Percentiles rank a stretch among this genome's conserved stretches.
These are phyloP conservation scores for Wickerhamiella lipophila DNA, from an alignment of 805 yeast species.

Conservation along the genomic window DNA sequence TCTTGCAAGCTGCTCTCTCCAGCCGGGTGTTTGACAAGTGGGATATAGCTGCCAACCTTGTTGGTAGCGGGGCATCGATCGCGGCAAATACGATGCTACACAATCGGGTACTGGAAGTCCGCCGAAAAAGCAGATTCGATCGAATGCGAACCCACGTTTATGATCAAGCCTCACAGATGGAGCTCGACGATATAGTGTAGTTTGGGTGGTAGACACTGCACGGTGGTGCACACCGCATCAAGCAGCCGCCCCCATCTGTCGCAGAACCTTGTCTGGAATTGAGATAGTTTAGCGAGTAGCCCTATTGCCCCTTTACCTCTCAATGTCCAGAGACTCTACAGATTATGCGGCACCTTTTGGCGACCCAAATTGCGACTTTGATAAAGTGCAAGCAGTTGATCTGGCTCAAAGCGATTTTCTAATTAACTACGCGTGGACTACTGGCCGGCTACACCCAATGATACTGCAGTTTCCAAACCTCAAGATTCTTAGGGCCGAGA, in stretches of 20 bases:
- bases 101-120: constrained; percentile 25
- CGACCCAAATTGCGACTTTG: not conserved
- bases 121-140: constrained; percentile 25
- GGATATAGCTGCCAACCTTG: constrained; percentile 31
- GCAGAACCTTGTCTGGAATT: no score
- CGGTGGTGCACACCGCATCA: not conserved
- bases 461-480: constrained; percentile 18
- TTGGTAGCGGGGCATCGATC: constrained; percentile 28
- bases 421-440: constrained; percentile 15
- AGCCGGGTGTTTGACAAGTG: constrained; percentile 28
- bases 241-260: no score
- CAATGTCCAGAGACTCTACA: not conserved
- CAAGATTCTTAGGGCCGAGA: constrained; percentile 20
- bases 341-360: not conserved
- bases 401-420: constrained; percentile 15
- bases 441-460: constrained; percentile 24
- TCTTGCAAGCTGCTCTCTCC: constrained; percentile 27
- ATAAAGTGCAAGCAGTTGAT: constrained; percentile 13
- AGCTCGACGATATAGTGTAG: constrained; percentile 7
- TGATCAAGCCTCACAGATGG: constrained; percentile 12
- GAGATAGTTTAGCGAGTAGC: no score
- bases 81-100: constrained; percentile 28
- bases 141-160: constrained; percentile 21
- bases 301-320: no score
- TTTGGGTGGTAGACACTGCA: no score